Evolutionary conservation across 202 grass and related monocot genomes (phyloP).

Genomic region (Schoenoplectus tabernaemontani): DNA sequence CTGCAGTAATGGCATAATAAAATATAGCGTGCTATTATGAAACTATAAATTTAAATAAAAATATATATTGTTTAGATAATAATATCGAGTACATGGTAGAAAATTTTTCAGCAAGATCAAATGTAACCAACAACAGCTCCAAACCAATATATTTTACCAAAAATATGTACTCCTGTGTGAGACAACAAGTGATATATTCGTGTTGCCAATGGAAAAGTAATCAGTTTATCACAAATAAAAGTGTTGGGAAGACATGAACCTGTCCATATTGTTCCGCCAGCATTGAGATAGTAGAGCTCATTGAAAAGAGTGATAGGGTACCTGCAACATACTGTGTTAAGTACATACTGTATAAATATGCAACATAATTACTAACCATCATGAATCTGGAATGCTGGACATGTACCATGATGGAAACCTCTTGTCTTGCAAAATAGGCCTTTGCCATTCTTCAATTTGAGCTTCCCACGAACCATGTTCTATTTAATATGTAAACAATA

Average conservation of each 20-base stretch:
- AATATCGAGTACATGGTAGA: neutral
- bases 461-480: slow-evolving; percentile 80
- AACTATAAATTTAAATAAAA: slow-evolving; percentile 21
- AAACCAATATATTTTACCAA: neutral
- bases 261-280: slow-evolving; percentile 98
- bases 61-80: slow-evolving; percentile 8
- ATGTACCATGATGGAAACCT: slow-evolving; percentile 73
- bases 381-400: neutral
- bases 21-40: neutral
- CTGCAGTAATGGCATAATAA: neutral
- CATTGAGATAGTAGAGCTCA: slow-evolving; percentile 98
- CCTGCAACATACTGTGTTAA: slow-evolving; percentile 43
- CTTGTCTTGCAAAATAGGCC: slow-evolving; percentile 72
- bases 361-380: neutral
- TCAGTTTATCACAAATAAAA: neutral
- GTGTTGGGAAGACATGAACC: slow-evolving; percentile 33
- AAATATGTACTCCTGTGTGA: neutral
- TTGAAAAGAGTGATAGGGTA: slow-evolving; percentile 95
- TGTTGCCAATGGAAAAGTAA: neutral
- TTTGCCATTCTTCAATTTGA: slow-evolving; percentile 92
- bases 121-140: neutral
- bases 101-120: neutral
- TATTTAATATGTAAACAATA: slow-evolving; percentile 21
- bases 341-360: neutral
- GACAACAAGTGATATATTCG: neutral